Evolutionary conservation across 306 rosid species (phyloP).

Genomic region (Inga laurina): DNA sequence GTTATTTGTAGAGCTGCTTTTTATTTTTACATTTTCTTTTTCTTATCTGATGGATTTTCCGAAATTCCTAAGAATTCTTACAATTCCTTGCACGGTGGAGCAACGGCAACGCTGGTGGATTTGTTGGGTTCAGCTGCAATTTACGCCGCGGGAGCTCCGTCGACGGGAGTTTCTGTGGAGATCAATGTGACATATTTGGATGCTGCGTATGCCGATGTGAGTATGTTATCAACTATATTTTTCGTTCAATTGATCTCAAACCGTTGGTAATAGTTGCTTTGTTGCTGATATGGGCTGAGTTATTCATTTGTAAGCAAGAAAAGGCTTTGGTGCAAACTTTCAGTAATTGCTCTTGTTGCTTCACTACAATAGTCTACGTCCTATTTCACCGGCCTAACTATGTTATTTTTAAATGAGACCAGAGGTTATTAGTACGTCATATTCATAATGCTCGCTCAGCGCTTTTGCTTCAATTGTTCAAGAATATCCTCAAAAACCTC

Average conservation of each 20-base stretch:
- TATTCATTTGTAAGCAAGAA: neutral
- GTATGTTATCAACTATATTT: slow-evolving; percentile 15
- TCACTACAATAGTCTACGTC: neutral
- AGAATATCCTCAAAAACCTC: neutral
- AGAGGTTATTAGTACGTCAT: neutral
- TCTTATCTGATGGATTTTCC: neutral
- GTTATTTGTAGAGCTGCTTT: neutral
- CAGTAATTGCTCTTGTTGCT: neutral
- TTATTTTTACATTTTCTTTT: neutral
- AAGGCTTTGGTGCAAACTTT: slow-evolving; percentile 2
- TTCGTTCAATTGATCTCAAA: neutral
- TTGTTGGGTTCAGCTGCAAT: slow-evolving; percentile 82
- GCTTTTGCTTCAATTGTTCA: neutral
- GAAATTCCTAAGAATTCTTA: slow-evolving; percentile 47
- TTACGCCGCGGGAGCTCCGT: slow-evolving; percentile 47
- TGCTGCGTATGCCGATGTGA: slow-evolving; percentile 74
- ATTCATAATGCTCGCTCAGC: neutral
- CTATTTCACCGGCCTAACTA: neutral
- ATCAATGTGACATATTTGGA: slow-evolving; percentile 79
- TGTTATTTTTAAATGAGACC: neutral
- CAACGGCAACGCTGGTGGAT: slow-evolving; percentile 82
- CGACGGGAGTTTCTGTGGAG: slow-evolving; percentile 77
- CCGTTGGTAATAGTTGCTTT: neutral
- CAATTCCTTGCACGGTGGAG: slow-evolving; percentile 85
- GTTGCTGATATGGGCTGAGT: neutral